Base-by-base conservation (phyloP, 805 yeast genomes). In the Zygoascus flipseniorum region DNA sequence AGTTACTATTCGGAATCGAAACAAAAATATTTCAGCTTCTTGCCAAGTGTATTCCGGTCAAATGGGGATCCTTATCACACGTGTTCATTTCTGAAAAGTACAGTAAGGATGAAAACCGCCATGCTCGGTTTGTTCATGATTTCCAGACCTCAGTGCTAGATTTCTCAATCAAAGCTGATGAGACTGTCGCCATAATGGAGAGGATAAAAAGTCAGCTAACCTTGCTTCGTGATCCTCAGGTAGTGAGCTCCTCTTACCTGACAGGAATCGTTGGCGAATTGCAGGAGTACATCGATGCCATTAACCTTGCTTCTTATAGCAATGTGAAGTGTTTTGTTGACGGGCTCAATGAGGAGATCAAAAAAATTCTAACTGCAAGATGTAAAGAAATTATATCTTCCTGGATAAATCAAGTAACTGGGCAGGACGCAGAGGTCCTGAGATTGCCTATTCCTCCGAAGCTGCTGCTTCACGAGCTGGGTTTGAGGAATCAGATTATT, bases 51-150 rank as follows among this genome's bases (percentile, higher is more conserved):
- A 41, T 71, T 3, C 58, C 61, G 2, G 65, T 77, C 1, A 70
- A 72, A 8, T 86, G 95, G 95, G 74, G 13, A 19, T 42, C 52
- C 56, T 8, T 58, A 20, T 4, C 44, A 3, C 44, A 42, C 16
- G 44, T 18, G 13, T 19, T 14, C 20, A 19, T 16, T 5, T 16
- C 26, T 42, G n/a, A 65, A 58, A 3, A 23, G 6, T 37, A 53
- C 58, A 42, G 63, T 55, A 10, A 65, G 20, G n/a, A 50, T 11
- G 73, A 71, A 37, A 69, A 69, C 14, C 53, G 58, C 26, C 62
- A 69, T 6, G 66, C 69, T 32, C 57, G 66, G 6, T 58, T 68
- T 9, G 65, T 72, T 0, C 52, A 61, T 2, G 57, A 56, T 1
- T 60, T 78, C 1, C 76, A 74, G 44, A 52, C 54, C 1, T 54